Evolutionary conservation across 768 basidiomycete genomes (phyloP), one percentile per base, ranked within the genome.

Genomic region (Lactifluus piperatus): DNA sequence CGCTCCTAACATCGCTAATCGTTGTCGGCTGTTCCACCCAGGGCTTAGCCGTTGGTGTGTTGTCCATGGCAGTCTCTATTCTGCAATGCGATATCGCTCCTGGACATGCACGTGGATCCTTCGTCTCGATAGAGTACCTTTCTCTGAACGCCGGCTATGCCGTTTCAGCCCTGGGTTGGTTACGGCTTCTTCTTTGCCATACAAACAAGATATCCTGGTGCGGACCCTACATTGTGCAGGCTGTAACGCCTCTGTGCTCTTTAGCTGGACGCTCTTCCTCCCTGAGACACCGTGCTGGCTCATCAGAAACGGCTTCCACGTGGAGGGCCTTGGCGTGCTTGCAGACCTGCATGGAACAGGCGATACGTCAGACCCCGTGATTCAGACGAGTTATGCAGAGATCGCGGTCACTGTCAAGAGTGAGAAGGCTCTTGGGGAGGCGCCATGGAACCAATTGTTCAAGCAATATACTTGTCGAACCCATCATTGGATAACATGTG

Each of bases 31-130:
- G 88, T 45, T 81, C 83, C 0, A 70, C 88, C 9, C 87, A 86
- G 22, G 88, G 88, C 27, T 60, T 88, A 37, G 88, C 86, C 13
- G 85, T 89, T n/a, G 88, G 88, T 16, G 82, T 83, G 56, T 34
- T 69, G 51, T 60, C 54, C 36, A 54, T 62, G 52, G 64, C 27
- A 26, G 58, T 64, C 16, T 60, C 60, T 14, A 60, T 64, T 51
- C 37, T 50, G 46, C 56, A 63, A 39, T 64, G 41, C 57, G 65
- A 66, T 34, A 65, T 66, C 45, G 65, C 68, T 37, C 60, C 62
- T 2, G 59, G 65, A 2, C 41, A 67, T 51, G 73, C 77, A 22
- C 78, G 80, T 32, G 81, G 81, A 26, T 73, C 77, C 48, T 77
- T 83, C 65, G 76, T 79, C 58, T 73, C 77, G 10, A 76, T 82